A percentile compares a stretch with the other conserved stretches of the same genome.
Evolutionary conservation across 139 green algal genomes (phyloP).

Genomic region (Astrephomene gubernaculifera): DNA sequence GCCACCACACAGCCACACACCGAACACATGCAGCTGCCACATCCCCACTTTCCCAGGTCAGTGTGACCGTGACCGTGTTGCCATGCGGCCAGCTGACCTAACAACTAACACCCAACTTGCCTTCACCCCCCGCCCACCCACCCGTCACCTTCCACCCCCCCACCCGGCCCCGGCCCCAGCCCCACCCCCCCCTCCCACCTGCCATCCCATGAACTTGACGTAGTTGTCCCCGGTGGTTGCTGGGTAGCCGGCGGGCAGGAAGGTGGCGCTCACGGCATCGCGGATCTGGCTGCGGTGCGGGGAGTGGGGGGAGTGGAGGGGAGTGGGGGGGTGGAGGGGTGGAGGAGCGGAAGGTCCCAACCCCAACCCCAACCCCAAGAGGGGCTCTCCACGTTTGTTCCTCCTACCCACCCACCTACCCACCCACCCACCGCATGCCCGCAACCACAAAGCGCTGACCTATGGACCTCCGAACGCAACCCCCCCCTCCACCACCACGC

Average conservation of each 20-base stretch:
- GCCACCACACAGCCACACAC: too few relatives aligned
- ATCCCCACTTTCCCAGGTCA: neutral
- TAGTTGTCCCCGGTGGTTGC: slow-evolving; percentile 53
- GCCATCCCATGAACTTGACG: slow-evolving; percentile 51
- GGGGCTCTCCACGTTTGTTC: neutral
- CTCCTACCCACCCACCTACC: neutral
- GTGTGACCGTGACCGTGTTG: neutral
- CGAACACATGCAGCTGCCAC: neutral
- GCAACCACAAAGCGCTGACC: neutral
- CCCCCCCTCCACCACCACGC: neutral
- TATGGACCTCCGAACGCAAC: neutral
- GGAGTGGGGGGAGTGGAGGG: neutral
- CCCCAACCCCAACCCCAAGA: too few relatives aligned
- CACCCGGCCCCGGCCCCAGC: neutral
- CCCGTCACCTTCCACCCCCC: neutral
- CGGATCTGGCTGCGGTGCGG: slow-evolving; percentile 19
- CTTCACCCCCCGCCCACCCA: neutral
- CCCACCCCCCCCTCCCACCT: slow-evolving; percentile 13
- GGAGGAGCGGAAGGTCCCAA: too few relatives aligned
- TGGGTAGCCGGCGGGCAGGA: slow-evolving; percentile 67
- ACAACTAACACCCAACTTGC: neutral
- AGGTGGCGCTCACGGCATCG: slow-evolving; percentile 47
- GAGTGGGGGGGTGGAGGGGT: neutral
- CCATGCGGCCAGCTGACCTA: neutral
- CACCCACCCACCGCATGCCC: neutral